A percentile compares a stretch with the other conserved stretches of the same genome.
These are phyloP conservation scores for Linum lewisii DNA, from an alignment of 345 rosid genomes.

Conservation along the genomic window DNA sequence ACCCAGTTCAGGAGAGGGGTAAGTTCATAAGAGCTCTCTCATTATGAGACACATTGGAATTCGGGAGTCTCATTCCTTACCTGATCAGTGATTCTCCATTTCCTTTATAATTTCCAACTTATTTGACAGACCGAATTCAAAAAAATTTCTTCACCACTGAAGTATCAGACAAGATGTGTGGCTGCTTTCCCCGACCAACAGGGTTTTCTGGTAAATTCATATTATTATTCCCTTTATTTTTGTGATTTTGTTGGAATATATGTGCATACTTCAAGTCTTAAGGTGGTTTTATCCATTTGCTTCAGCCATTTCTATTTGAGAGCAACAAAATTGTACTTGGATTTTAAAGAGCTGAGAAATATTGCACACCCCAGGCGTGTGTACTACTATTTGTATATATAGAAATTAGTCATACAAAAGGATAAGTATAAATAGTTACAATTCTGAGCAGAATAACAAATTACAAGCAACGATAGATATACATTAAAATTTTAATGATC, in stretches of 20 bases:
- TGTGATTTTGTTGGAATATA: neutral
- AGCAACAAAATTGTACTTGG: neutral
- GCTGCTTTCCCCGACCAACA: conserved; percentile 99
- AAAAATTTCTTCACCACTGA: conserved; percentile 76
- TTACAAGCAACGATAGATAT: no score
- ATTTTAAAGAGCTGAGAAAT: no score
- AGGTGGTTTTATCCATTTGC: neutral
- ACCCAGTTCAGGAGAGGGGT: neutral
- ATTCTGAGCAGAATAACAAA: no score
- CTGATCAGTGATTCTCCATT: neutral
- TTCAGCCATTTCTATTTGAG: neutral
- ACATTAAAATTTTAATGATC: no score
- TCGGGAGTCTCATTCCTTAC: neutral
- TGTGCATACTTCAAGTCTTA: neutral
- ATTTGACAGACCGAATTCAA: conserved; percentile 70
- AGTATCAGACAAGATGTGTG: conserved; percentile 94
- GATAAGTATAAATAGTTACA: no score
- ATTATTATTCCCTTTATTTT: neutral
- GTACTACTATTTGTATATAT: no score
- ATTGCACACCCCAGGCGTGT: no score
- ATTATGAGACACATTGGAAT: neutral
- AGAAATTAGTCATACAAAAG: no score
- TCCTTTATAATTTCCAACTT: neutral
- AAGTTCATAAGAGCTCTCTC: neutral
- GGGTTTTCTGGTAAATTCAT: conserved; percentile 67